Evolutionary conservation across 495 filamentous ascomycete species (phyloP), one percentile per base, ranked within the genome.

Genomic region (Trichoderma orchidacearum): DNA sequence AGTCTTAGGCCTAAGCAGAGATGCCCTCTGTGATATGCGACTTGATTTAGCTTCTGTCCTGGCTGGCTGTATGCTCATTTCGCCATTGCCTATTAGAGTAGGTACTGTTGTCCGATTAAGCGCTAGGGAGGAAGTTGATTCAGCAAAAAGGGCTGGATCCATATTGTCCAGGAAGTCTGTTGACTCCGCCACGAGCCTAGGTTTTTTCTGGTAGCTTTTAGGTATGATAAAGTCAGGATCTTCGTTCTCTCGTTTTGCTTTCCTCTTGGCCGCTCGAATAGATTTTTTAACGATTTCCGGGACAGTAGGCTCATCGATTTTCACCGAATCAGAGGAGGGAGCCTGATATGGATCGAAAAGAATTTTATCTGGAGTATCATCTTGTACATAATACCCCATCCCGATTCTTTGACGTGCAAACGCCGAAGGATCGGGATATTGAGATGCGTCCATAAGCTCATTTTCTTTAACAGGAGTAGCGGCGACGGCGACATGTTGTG

Each of bases 311-410:
- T 75, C 69, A 25, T 72, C 66, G 5, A 59, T 51, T 11, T 55
- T 57, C 30, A 75, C 41, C 3, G 55, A 63, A 15, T 75, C 75
- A 1, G 66, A 66, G 27, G 70, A 59, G 6, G 73, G 75, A 34
- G 62, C 60, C 60, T 77, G 72, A 58, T 75, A 77, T 25, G 71
- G 68, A 41, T 77, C 73, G 53, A 77, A 77, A 5, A 77, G 56
- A 62, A 77, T 77, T 58, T 58, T 73, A 58, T 77, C 75, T 7
- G 72, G 63, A 54, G 70, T 74, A 57, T 76, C 75, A 53, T 76
- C 75, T 60, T 79, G 76, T 50, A 78, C 68, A 60, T 78, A 80
- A 62, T 77, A 79, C 21, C 76, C 76, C 64, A 75, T 70, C 23
- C 77, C 78, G 61, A 80, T 70, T 11, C 74, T 66, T 38, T 72